A percentile compares a stretch with the other conserved stretches of the same genome.
These are phyloP conservation scores for Thelonectria discophora DNA, from an alignment of 2,329 filamentous ascomycete genomes.

Conservation along the genomic window DNA sequence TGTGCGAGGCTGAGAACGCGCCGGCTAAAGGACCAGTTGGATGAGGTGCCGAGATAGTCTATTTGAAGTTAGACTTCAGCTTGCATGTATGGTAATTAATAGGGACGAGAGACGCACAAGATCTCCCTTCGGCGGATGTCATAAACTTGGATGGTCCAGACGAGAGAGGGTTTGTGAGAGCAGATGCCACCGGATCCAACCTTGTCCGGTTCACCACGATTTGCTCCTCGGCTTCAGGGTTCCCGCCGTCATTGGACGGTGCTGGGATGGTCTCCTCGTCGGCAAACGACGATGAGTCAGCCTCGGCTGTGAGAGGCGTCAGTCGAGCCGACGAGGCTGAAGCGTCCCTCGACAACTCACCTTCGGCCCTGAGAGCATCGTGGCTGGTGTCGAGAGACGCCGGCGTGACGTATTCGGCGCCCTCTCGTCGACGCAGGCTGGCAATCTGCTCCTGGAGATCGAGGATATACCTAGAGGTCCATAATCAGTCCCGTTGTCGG, in stretches of 20 bases:
- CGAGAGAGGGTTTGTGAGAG: constrained; percentile 54
- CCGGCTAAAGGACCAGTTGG: constrained; percentile 64
- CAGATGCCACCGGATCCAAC: constrained; percentile 42
- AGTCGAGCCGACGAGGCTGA: neutral
- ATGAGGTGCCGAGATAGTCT: constrained; percentile 64
- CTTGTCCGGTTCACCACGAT: constrained; percentile 30
- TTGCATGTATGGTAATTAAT: accelerated
- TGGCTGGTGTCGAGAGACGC: constrained; percentile 35
- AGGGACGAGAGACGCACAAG: constrained; percentile 47
- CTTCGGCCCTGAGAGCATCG: constrained; percentile 30
- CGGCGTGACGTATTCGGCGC: constrained; percentile 35
- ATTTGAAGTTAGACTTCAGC: constrained; percentile 10
- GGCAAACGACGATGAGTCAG: constrained; percentile 8
- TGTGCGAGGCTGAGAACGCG: constrained; percentile 59
- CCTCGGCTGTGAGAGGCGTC: constrained; percentile 15
- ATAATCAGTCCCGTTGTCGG: constrained; percentile 14
- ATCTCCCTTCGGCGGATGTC: constrained; percentile 51
- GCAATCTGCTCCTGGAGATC: constrained; percentile 47
- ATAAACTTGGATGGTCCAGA: constrained; percentile 53
- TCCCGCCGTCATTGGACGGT: constrained; percentile 22
- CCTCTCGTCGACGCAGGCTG: constrained; percentile 20
- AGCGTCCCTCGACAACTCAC: constrained; percentile 9
- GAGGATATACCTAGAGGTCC: constrained; percentile 45
- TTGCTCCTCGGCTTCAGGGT: constrained; percentile 29
- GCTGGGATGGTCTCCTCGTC: constrained; percentile 26